Evolutionary conservation across 2,329 filamentous ascomycete genomes (phyloP).

Genomic region (Aspergillus brasiliensis): DNA sequence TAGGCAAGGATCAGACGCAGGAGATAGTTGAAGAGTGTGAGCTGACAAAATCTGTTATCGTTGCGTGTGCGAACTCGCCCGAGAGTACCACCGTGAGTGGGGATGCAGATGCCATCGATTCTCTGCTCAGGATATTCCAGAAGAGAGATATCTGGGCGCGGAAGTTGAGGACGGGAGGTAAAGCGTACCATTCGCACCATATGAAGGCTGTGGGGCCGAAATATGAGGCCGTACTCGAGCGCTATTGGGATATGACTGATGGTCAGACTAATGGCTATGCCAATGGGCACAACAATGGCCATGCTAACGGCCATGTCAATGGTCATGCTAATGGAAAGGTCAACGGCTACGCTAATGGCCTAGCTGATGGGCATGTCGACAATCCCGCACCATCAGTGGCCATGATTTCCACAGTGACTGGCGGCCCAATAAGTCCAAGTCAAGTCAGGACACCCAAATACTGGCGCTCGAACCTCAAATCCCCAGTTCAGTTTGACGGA

Average conservation of each 20-base stretch:
- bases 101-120: background rate
- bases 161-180: background rate
- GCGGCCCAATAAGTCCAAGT: background rate
- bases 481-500: background rate
- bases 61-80: constrained; percentile 28
- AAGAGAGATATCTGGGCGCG: background rate
- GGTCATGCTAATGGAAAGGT: no score
- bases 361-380: no score
- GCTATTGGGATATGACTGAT: background rate
- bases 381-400: background rate
- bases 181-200: background rate
- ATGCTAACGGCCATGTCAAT: no score
- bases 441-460: background rate
- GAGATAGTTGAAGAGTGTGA: constrained; percentile 34
- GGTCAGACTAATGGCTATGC: no score
- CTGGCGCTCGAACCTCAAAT: background rate
- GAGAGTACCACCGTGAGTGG: background rate
- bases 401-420: background rate
- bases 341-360: no score
- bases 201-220: background rate
- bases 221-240: background rate
- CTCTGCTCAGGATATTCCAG: background rate
- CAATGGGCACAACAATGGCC: no score
- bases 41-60: background rate
- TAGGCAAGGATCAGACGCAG: constrained; percentile 23